Conservation (phyloP, 139 green algal species). For the Chlorella sp. region DNA sequence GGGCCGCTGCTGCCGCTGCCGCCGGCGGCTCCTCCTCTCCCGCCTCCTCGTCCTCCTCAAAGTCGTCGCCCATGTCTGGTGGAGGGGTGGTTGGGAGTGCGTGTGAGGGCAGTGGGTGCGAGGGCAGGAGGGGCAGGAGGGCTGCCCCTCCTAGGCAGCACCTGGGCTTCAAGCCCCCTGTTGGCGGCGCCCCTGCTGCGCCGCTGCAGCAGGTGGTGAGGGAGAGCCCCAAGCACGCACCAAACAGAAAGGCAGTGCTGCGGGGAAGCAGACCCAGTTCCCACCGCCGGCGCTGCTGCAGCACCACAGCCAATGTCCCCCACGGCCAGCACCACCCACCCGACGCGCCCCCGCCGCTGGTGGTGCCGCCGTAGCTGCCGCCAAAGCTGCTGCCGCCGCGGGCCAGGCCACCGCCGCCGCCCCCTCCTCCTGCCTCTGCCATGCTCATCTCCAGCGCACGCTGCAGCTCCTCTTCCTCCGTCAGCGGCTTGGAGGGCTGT, state of each 20-base stretch:
- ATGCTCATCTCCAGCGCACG: slow-evolving; percentile 73
- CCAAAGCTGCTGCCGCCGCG: background rate
- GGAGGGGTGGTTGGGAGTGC: too few relatives aligned
- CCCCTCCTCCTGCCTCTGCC: slow-evolving; percentile 24
- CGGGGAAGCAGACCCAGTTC: too few relatives aligned
- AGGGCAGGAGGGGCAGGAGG: background rate
- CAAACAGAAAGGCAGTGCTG: too few relatives aligned
- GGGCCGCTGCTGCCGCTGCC: background rate
- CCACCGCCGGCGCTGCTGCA: too few relatives aligned
- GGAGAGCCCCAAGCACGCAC: too few relatives aligned
- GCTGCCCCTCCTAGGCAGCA: background rate
- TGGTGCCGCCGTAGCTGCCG: background rate
- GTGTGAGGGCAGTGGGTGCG: too few relatives aligned
- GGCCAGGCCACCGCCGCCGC: background rate
- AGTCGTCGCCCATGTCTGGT: background rate
- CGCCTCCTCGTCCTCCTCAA: slow-evolving; percentile 9
- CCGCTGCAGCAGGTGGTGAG: too few relatives aligned
- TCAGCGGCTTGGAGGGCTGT: slow-evolving; percentile 23
- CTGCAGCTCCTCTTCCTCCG: slow-evolving; percentile 78
- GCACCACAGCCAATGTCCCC: too few relatives aligned
- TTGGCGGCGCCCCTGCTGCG: too few relatives aligned
- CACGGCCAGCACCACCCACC: too few relatives aligned
- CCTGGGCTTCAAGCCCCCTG: too few relatives aligned
- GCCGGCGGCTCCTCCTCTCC: background rate
- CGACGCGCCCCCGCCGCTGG: background rate